A percentile compares a stretch with the other conserved stretches of the same genome.
Conservation (phyloP, 225 moss, liverwort and hornwort genomes). For the Takakia lepidozioides region DNA sequence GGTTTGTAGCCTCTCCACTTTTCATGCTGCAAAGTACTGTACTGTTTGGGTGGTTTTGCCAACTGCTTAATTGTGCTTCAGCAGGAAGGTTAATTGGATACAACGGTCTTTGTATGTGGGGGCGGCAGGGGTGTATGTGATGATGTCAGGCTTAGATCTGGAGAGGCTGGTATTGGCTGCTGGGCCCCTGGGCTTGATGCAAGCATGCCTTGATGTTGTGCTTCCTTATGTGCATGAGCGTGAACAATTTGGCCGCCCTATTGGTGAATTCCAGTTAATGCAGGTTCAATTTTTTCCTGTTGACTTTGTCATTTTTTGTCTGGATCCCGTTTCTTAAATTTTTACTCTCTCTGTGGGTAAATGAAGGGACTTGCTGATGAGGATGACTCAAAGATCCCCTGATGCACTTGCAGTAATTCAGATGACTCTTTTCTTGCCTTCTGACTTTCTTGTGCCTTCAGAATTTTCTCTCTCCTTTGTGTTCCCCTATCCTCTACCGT, state of each 20-base stretch:
- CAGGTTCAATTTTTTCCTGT: constrained; percentile 33
- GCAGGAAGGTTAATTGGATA: no score
- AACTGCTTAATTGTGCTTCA: no score
- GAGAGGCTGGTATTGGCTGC: constrained; percentile 94
- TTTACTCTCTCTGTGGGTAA: no score
- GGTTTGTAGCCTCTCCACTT: constrained; percentile 43
- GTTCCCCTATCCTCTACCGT: no score
- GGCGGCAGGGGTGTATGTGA: constrained; percentile 86
- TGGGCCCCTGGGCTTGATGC: constrained; percentile 94
- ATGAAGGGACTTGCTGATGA: no score
- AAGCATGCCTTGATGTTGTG: constrained; percentile 92
- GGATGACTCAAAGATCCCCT: no score
- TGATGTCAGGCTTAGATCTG: constrained; percentile 98
- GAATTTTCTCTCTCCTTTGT: no score
- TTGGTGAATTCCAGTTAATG: constrained; percentile 97
- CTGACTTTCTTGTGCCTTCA: neutral
- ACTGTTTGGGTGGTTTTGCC: no score
- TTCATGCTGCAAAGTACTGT: no score
- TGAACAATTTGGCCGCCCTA: constrained; percentile 86
- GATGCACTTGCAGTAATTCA: no score
- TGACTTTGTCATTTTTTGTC: neutral
- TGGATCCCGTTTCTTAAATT: no score
- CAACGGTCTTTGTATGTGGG: constrained; percentile 5
- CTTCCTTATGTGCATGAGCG: constrained; percentile 92
- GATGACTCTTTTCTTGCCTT: no score